Percentiles rank a stretch among this genome's conserved stretches.
Evolutionary conservation across 2,329 filamentous ascomycete species (phyloP).

Genomic region (Neofusicoccum ribis): DNA sequence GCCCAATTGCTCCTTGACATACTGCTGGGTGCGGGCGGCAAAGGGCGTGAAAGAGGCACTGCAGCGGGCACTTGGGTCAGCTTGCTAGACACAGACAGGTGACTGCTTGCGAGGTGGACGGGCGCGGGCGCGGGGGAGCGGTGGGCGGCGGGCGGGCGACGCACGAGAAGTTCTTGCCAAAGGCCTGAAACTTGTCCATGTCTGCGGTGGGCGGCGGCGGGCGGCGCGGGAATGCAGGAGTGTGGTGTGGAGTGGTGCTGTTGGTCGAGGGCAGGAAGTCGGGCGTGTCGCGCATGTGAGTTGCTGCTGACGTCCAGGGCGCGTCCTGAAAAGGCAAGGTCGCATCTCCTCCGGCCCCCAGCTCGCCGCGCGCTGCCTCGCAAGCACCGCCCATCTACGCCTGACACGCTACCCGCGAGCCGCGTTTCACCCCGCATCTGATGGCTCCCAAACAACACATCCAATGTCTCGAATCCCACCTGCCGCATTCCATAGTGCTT

Average conservation of each 20-base stretch:
- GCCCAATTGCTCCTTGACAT: conserved; percentile 95
- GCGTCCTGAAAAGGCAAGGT: conserved; percentile 1
- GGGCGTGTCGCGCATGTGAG: conserved; percentile 3
- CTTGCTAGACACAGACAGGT: conserved; percentile 1
- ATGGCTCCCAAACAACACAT: background rate
- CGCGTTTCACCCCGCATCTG: background rate
- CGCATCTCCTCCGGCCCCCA: background rate
- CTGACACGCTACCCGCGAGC: background rate
- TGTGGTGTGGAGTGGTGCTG: background rate
- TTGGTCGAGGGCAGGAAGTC: background rate
- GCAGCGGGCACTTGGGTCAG: conserved; percentile 47
- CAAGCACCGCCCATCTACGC: background rate
- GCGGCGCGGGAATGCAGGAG: background rate
- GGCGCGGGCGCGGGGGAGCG: background rate
- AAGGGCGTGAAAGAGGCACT: conserved; percentile 89
- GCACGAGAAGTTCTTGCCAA: conserved; percentile 68
- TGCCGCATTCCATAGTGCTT: background rate
- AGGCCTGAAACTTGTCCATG: conserved; percentile 22
- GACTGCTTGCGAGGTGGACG: background rate
- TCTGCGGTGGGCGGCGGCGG: background rate
- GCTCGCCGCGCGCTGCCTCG: background rate
- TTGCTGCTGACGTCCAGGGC: background rate
- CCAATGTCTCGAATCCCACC: background rate
- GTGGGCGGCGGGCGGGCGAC: conserved; percentile 27
- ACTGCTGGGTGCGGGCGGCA: conserved; percentile 91